phyloP scores from a whole-genome alignment of 2,329 filamentous ascomycete species.

The Fusarium anguioides region DNA sequence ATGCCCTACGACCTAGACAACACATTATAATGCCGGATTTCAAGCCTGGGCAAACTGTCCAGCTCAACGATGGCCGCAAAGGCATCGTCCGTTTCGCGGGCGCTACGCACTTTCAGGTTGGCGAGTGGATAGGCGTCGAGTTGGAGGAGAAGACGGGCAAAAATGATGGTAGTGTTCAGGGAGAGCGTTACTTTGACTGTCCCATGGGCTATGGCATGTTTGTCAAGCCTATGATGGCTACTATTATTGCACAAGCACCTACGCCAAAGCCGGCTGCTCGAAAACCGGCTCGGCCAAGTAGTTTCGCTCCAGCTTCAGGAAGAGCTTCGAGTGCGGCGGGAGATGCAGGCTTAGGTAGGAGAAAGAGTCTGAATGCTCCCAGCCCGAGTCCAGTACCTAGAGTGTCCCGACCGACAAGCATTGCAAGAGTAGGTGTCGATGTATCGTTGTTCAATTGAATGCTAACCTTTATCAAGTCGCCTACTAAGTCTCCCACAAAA shows the following conservation, averaged over 20 bases:
- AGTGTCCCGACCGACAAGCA: constrained; percentile 65
- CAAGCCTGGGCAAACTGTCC: constrained; percentile 77
- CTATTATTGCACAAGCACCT: constrained; percentile 64
- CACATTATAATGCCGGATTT: constrained; percentile 62
- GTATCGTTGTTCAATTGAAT: constrained; percentile 3
- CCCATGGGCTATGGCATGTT: constrained; percentile 84
- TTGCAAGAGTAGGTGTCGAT: constrained; percentile 61
- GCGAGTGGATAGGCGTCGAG: constrained; percentile 91
- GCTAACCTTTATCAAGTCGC: constrained; percentile 65
- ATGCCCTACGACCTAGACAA: constrained; percentile 47
- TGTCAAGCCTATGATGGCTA: constrained; percentile 77
- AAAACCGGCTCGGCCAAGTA: constrained; percentile 60
- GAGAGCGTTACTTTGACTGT: constrained; percentile 90
- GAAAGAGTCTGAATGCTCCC: constrained; percentile 76
- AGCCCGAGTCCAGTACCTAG: constrained; percentile 78
- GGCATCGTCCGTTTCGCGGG: constrained; percentile 86
- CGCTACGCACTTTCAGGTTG: constrained; percentile 79
- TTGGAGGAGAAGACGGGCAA: constrained; percentile 85
- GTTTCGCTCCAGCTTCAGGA: constrained; percentile 56
- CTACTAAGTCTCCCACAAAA: constrained; percentile 83
- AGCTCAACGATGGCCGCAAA: constrained; percentile 80
- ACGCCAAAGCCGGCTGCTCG: constrained; percentile 53
- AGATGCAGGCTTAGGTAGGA: constrained; percentile 67
- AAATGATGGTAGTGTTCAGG: constrained; percentile 92
- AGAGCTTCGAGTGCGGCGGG: constrained; percentile 56